phyloP scores from a whole-genome alignment of 1,284 basidiomycete species.

The Athelia sp. region DNA sequence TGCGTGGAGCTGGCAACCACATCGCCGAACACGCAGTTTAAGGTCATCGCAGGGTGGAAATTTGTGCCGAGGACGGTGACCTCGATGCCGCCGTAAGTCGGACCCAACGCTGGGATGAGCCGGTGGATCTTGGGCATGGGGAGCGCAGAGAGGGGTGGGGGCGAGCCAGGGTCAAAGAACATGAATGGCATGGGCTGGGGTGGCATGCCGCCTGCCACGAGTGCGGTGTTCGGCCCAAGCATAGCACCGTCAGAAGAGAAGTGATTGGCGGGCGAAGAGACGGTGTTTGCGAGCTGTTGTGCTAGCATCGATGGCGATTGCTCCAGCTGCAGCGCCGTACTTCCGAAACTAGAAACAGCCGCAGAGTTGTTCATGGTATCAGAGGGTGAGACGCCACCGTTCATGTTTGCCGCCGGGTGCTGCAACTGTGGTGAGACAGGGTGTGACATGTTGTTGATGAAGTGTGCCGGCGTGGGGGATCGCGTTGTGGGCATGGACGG shows the following conservation, averaged over 20 bases:
- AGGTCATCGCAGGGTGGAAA: constrained; percentile 68
- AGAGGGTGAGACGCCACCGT: background rate
- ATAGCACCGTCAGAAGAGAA: background rate
- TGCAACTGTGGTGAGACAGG: constrained; percentile 18
- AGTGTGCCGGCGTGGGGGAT: constrained; percentile 40
- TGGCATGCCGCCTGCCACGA: constrained; percentile 11
- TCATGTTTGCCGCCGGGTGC: background rate
- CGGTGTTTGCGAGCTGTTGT: background rate
- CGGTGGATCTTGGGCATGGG: constrained; percentile 71
- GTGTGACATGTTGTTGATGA: constrained; percentile 8
- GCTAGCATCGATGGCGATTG: background rate
- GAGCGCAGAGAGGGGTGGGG: constrained; percentile 36
- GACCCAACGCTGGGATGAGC: constrained; percentile 88
- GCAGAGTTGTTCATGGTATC: background rate
- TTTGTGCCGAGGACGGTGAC: constrained; percentile 91
- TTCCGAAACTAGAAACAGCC: constrained; percentile 10
- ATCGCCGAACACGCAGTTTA: constrained; percentile 87
- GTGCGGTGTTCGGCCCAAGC: background rate
- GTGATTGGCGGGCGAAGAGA: background rate
- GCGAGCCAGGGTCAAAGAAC: constrained; percentile 51
- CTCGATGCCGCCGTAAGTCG: constrained; percentile 90
- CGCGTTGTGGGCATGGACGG: constrained; percentile 40
- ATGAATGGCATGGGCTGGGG: constrained; percentile 41
- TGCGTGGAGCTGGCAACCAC: constrained; percentile 79
- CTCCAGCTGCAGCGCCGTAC: constrained; percentile 16